A percentile compares a stretch with the other conserved stretches of the same genome.
phyloP scores from a whole-genome alignment of 805 yeast genomes.

The Myxozyma mucilagina region DNA sequence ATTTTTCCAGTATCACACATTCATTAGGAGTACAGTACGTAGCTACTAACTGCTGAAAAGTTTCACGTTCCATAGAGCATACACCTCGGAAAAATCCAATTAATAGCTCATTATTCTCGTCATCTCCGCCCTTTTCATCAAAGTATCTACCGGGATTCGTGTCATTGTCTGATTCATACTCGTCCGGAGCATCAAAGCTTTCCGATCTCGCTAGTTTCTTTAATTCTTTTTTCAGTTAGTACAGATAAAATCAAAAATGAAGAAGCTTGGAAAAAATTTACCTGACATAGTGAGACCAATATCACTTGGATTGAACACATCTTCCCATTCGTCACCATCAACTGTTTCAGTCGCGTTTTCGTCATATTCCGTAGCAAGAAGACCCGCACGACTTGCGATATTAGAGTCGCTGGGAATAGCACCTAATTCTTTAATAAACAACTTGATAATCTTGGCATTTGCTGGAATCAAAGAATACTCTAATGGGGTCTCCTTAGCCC shows the following conservation, averaged over 20 bases:
- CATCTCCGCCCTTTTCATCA: constrained; percentile 22
- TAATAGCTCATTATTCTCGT: constrained; percentile 17
- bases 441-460: constrained; percentile 67
- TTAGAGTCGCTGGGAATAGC: constrained; percentile 60
- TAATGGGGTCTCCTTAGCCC: constrained; percentile 62
- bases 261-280: constrained; percentile 3
- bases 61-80: constrained; percentile 7
- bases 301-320: constrained; percentile 34
- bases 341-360: constrained; percentile 35
- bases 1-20: constrained; percentile 5
- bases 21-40: constrained; percentile 15
- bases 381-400: constrained; percentile 40
- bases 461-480: constrained; percentile 66
- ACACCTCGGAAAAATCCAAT: constrained; percentile 6
- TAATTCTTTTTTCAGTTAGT: constrained; percentile 8
- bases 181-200: constrained; percentile 10
- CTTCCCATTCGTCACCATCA: constrained; percentile 47
- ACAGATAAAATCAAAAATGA: constrained; percentile 1
- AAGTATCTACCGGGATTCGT: constrained; percentile 40
- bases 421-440: constrained; percentile 67
- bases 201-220: constrained; percentile 22
- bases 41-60: constrained; percentile 2
- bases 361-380: constrained; percentile 27
- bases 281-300: constrained; percentile 32
- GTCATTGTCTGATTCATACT: constrained; percentile 37